Percentiles rank a stretch among this genome's conserved stretches.
Conservation (phyloP, 169 alveolate genomes). For the Theileria luwenshuni region DNA sequence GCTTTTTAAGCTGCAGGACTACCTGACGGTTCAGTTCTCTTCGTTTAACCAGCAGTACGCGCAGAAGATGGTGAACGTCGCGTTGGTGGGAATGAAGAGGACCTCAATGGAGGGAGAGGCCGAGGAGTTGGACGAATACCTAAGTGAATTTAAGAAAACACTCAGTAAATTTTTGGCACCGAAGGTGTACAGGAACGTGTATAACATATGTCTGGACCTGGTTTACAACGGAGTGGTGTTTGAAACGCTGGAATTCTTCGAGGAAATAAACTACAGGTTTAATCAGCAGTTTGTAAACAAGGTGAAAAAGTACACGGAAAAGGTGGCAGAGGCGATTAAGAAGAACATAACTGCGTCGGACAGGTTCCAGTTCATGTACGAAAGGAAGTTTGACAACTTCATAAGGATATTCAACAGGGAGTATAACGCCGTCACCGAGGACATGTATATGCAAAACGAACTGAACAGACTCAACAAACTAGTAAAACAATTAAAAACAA, state of each 20-base stretch:
- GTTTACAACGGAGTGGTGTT: slow-evolving; percentile 43
- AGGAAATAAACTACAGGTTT: slow-evolving; percentile 47
- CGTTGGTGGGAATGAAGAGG: slow-evolving; percentile 12
- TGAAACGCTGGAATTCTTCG: slow-evolving; percentile 49
- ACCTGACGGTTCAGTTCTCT: slow-evolving; percentile 40
- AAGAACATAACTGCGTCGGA: background rate
- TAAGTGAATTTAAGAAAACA: no score
- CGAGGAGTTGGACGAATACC: slow-evolving; percentile 24
- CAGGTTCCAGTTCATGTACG: background rate
- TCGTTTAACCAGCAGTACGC: slow-evolving; percentile 57
- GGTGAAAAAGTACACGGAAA: background rate
- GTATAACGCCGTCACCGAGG: slow-evolving; percentile 2
- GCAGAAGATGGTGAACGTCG: slow-evolving; percentile 38
- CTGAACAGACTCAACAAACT: background rate
- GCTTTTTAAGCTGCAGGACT: slow-evolving; percentile 48
- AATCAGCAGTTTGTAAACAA: slow-evolving; percentile 19
- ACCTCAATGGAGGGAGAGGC: slow-evolving; percentile 19
- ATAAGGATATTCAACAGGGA: slow-evolving; percentile 6
- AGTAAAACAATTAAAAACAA: slow-evolving; percentile 2
- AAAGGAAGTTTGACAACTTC: slow-evolving; percentile 14
- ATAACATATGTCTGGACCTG: slow-evolving; percentile 34
- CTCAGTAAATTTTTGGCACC: no score
- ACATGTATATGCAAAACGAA: slow-evolving; percentile 5
- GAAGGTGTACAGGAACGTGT: slow-evolving; percentile 17
- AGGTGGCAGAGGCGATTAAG: background rate